These are phyloP conservation scores for Lactifluus hygrophoroides DNA, from an alignment of 768 basidiomycete species.

Conservation along the genomic window DNA sequence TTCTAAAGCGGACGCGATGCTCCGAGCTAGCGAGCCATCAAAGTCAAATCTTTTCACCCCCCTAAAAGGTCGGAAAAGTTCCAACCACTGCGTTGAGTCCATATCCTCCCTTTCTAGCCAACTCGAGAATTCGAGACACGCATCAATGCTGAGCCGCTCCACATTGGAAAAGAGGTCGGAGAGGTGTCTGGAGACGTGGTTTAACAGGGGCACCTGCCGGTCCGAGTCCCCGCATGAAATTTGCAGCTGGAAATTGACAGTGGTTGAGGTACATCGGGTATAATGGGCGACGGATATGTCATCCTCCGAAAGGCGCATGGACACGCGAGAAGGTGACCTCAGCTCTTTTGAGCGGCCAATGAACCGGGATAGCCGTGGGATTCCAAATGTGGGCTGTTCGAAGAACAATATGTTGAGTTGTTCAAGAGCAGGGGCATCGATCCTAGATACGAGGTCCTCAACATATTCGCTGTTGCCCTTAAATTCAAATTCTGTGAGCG, in stretches of 20 bases:
- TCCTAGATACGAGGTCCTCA: not conserved
- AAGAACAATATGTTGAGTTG: not conserved
- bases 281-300: not conserved
- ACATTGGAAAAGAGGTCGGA: not conserved
- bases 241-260: not conserved
- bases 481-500: not conserved
- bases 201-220: not conserved
- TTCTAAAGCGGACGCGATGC: conserved; percentile 1
- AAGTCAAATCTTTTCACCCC: not conserved
- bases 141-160: not conserved
- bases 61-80: not conserved
- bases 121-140: not conserved
- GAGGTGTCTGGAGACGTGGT: not conserved
- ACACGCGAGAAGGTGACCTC: not conserved
- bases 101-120: not conserved
- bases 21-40: not conserved
- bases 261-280: not conserved
- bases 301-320: not conserved
- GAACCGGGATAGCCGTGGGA: not conserved
- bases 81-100: not conserved
- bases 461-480: not conserved
- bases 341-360: not conserved
- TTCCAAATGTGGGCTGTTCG: not conserved
- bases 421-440: not conserved
- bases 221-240: not conserved